Conservation (phyloP, 805 yeast genomes). For the Candida patagonica region DNA sequence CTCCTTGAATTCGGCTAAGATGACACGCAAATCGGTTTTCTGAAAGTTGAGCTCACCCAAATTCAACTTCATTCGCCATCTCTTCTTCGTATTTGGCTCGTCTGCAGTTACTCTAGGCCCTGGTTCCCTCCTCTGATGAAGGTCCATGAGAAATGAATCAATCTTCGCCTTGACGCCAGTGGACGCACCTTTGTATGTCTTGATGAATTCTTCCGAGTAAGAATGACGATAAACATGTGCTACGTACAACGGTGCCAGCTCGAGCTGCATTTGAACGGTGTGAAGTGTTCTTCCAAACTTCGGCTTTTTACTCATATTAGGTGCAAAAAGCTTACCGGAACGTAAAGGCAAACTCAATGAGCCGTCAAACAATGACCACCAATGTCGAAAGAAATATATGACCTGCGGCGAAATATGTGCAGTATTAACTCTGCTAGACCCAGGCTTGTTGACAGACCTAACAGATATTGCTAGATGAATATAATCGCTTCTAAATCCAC, state of each 20-base stretch:
- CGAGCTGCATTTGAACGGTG: slow-evolving; percentile 73
- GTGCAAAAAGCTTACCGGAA: slow-evolving; percentile 55
- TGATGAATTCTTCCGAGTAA: slow-evolving; percentile 34
- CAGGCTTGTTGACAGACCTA: background rate
- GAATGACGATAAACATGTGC: slow-evolving; percentile 55
- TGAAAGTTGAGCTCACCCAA: slow-evolving; percentile 62
- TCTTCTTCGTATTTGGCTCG: slow-evolving; percentile 27
- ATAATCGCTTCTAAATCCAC: slow-evolving; percentile 71
- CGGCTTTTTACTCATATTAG: slow-evolving; percentile 15
- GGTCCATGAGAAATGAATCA: slow-evolving; percentile 47
- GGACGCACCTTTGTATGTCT: slow-evolving; percentile 36
- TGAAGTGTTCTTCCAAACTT: slow-evolving; percentile 69
- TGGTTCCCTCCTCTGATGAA: slow-evolving; percentile 48
- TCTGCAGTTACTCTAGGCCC: slow-evolving; percentile 5
- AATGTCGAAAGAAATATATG: slow-evolving; percentile 56
- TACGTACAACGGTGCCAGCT: slow-evolving; percentile 61
- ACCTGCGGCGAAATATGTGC: slow-evolving; percentile 68
- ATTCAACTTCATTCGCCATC: slow-evolving; percentile 47
- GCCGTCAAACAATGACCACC: slow-evolving; percentile 87
- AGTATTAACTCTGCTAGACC: slow-evolving; percentile 41
- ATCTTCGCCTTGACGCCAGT: slow-evolving; percentile 65
- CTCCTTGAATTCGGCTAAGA: slow-evolving; percentile 58
- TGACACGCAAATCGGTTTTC: slow-evolving; percentile 57
- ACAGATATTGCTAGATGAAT: slow-evolving; percentile 62
- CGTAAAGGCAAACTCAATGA: slow-evolving; percentile 72